Evolutionary conservation across 2,329 filamentous ascomycete genomes (phyloP).

Genomic region (Arthrinium puccinioides): DNA sequence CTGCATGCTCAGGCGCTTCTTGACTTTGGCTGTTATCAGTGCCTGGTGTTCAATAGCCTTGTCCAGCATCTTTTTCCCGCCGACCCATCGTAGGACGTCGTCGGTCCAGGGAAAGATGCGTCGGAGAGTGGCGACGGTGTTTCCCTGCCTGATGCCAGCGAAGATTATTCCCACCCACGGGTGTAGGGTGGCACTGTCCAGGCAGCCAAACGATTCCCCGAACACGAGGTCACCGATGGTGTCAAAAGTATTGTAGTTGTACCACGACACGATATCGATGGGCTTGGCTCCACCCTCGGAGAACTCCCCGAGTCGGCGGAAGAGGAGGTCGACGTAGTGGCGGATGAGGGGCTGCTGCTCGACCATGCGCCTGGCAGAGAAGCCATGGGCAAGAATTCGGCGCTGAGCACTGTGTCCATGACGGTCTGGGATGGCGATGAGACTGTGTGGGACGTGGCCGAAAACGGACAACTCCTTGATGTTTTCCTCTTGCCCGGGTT

Average conservation of each 20-base stretch:
- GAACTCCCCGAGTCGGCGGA: conserved; percentile 6
- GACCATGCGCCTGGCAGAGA: conserved; percentile 11
- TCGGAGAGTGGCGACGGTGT: background rate
- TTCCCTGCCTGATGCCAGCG: background rate
- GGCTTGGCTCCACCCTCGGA: background rate
- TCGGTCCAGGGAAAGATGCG: background rate
- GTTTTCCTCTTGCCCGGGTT: conserved; percentile 13
- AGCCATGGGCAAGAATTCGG: conserved; percentile 9
- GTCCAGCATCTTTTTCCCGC: background rate
- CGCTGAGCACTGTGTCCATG: conserved; percentile 10
- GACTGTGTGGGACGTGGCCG: conserved; percentile 12
- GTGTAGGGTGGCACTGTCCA: conserved; percentile 7
- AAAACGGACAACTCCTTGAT: conserved; percentile 19
- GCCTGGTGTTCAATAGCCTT: background rate
- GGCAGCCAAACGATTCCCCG: conserved; percentile 10
- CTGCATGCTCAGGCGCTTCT: background rate
- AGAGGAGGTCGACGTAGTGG: conserved; percentile 12
- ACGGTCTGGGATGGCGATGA: conserved; percentile 19
- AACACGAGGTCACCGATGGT: conserved; percentile 14
- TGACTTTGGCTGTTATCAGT: background rate
- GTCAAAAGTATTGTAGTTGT: conserved; percentile 14
- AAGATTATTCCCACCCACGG: conserved; percentile 11
- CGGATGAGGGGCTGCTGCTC: conserved; percentile 14
- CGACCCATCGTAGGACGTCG: background rate
- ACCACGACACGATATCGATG: conserved; percentile 8